Base-by-base conservation (phyloP, 163 green algal genomes). In the Volvox carteri region DNA sequence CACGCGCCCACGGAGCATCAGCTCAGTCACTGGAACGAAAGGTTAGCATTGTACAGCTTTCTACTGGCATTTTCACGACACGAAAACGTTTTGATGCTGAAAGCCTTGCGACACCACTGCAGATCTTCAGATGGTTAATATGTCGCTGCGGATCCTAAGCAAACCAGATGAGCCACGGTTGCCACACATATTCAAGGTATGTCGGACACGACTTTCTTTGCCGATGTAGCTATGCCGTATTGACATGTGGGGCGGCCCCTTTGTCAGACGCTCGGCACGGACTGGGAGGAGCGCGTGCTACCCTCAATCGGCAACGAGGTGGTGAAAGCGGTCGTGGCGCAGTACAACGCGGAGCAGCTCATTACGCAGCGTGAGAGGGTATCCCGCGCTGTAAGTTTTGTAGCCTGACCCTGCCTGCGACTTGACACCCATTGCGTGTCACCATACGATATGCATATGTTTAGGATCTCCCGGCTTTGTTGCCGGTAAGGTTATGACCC, bases 71-170 rank as follows among this genome's bases (percentile, higher is more conserved):
- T 28, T 77, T 12, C 23, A 48, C 7, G 35, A 33, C 25, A 54
- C 8, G 33, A 77, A 48, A 77, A 28, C 28, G 23, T 41, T 74
- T 25, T 44, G 30, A 74, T 28, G 14, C 28, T 11, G 54, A 19
- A 65, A 65, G 5, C 2, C 18, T 52, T 58, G 58, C 12, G 9
- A 18, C 60, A 35, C 39, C 68, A 9, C 2, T 39, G 85, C 96
- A 99, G 98, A 99, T 93, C 93, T 99, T 60, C 98, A 99, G 94
- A 99, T 99, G 97, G 98, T 99, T 23, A 99, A 99, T 95, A 98
- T 99, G 94, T 98, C 95, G 30, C 92, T 99, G 48, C 93, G 98
- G 11, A 96, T 99, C 46, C 93, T 99, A 42, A 98, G 96, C 78
- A 99, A 98, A 93, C 98, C 98, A 1, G 92, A 98, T n/a, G 92